phyloP scores from a whole-genome alignment of 106 monocot genomes.

The Agapanthus africanus region DNA sequence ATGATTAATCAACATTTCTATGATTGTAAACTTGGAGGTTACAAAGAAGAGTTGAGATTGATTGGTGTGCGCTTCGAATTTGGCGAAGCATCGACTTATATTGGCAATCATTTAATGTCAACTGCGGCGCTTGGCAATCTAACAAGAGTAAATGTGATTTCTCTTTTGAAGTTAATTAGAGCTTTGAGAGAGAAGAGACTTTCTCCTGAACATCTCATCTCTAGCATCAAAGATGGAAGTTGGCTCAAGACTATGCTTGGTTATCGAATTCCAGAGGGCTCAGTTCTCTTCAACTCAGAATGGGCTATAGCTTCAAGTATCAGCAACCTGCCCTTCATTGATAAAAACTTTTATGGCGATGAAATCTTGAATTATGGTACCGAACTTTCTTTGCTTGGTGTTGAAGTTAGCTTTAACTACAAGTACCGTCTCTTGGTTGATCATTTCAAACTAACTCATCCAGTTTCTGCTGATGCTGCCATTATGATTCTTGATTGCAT shows the following conservation, averaged over 20 bases:
- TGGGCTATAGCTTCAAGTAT: constrained; percentile 28
- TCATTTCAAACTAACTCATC: constrained; percentile 17
- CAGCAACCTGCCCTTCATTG: constrained; percentile 39
- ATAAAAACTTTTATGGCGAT: constrained; percentile 27
- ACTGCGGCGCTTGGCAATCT: constrained; percentile 7
- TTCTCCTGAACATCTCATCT: constrained; percentile 17
- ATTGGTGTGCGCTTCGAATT: constrained; percentile 49
- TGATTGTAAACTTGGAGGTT: constrained; percentile 5
- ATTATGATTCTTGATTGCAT: constrained; percentile 32
- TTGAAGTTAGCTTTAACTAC: constrained; percentile 12
- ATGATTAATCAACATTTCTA: constrained; percentile 34
- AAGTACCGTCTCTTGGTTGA: constrained; percentile 26
- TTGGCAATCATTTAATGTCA: constrained; percentile 29
- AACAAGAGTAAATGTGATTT: constrained; percentile 33
- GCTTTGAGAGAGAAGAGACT: constrained; percentile 31
- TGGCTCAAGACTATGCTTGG: constrained; percentile 37
- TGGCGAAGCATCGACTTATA: constrained; percentile 24
- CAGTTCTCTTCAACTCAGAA: constrained; percentile 25
- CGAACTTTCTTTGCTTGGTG: constrained; percentile 45
- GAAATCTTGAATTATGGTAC: constrained; percentile 18
- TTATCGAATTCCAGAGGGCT: constrained; percentile 21
- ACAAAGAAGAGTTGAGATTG: constrained; percentile 31
- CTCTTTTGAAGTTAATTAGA: constrained; percentile 39
- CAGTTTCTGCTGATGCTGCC: constrained; percentile 12
- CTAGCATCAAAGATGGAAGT: constrained; percentile 18